phyloP scores from a whole-genome alignment of 768 basidiomycete species.

The Hysterangium stoloniferum region DNA sequence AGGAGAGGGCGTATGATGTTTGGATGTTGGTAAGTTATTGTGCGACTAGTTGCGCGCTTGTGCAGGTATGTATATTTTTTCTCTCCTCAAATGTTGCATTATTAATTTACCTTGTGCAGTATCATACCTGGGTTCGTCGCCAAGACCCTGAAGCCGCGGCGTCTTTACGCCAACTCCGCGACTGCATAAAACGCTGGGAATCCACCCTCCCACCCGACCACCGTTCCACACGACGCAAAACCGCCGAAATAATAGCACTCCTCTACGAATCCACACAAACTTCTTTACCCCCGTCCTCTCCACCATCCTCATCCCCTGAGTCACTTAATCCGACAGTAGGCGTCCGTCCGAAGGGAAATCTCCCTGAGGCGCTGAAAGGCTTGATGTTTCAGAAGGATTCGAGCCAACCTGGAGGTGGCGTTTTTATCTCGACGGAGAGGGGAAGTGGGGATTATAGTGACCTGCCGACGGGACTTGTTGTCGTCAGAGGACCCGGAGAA shows the following conservation, averaged over 20 bases:
- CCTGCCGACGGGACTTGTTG: constrained; percentile 48
- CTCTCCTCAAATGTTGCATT: not conserved
- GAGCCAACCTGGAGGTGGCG: constrained; percentile 77
- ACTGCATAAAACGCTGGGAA: constrained; percentile 86
- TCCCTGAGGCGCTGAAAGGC: constrained; percentile 38
- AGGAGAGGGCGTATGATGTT: constrained; percentile 78
- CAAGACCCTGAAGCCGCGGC: constrained; percentile 67
- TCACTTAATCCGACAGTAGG: constrained; percentile 81
- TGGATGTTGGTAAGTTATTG: constrained; percentile 85
- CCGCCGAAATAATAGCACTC: constrained; percentile 85
- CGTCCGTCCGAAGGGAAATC: constrained; percentile 40
- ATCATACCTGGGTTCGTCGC: constrained; percentile 87
- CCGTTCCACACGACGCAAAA: constrained; percentile 93
- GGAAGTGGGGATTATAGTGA: constrained; percentile 40
- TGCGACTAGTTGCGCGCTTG: constrained; percentile 80
- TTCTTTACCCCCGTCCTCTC: constrained; percentile 33
- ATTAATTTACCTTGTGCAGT: constrained; percentile 41
- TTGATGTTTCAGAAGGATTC: constrained; percentile 75
- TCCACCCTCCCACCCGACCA: constrained; percentile 81
- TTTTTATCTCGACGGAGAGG: constrained; percentile 57
- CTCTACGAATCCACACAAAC: constrained; percentile 92
- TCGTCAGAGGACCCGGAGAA: constrained; percentile 41
- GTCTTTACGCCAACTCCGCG: constrained; percentile 71
- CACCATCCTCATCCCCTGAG: not conserved
- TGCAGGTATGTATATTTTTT: constrained; percentile 54